A percentile compares a stretch with the other conserved stretches of the same genome.
These are phyloP conservation scores for Suillus subalutaceus DNA, from an alignment of 768 basidiomycete species.

Conservation along the genomic window DNA sequence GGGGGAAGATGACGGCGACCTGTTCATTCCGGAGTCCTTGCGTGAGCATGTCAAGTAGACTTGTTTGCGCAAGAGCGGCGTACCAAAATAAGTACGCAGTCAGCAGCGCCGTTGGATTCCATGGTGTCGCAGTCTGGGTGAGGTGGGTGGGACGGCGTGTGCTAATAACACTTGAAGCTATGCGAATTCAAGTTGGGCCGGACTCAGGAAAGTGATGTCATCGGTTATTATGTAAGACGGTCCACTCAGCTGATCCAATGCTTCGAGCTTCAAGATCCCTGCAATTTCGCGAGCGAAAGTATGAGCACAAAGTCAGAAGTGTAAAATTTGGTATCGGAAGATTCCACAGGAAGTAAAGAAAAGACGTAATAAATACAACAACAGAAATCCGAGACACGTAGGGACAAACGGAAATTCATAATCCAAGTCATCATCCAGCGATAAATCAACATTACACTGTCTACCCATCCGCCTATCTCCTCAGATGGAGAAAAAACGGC, in stretches of 20 bases:
- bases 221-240: no score
- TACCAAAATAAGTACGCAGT: not conserved
- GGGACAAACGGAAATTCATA: constrained; percentile 11
- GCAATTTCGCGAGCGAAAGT: not conserved
- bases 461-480: constrained; percentile 17
- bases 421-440: constrained; percentile 14
- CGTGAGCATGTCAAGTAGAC: not conserved
- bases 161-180: not conserved
- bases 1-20: constrained; percentile 79
- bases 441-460: constrained; percentile 1
- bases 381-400: not conserved
- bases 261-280: not conserved
- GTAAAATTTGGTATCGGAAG: constrained; percentile 3
- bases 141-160: not conserved
- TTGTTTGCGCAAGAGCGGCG: not conserved
- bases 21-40: constrained; percentile 32
- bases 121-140: not conserved
- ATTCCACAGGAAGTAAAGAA: constrained; percentile 8
- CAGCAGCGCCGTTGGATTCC: not conserved
- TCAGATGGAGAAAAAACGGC: constrained; percentile 80
- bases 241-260: no score
- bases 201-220: no score
- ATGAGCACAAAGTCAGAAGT: not conserved
- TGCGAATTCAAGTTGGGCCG: no score
- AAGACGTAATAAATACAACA: constrained; percentile 1